Base-by-base conservation (phyloP, 371 early-diverging fungal species). In the Mortierella sp. region DNA sequence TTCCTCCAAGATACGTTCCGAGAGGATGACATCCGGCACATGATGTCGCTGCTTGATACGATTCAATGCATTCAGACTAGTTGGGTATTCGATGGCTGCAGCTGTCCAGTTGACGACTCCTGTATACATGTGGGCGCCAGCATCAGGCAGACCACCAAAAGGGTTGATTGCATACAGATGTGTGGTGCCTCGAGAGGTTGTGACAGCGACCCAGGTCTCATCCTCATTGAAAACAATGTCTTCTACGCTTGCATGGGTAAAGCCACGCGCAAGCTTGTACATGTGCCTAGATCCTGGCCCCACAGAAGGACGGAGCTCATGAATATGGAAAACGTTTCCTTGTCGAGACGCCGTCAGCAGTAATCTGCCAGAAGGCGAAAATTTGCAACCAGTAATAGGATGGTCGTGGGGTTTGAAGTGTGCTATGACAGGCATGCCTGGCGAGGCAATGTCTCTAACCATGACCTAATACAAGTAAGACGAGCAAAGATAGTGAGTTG, bases 361-460 rank as follows among this genome's bases (percentile, higher is more conserved):
- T 6, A 92, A 68, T 0, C 90, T 89, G 19, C 92, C 90, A 13
- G 90, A 84, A 14, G 83, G 82, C 53, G 90, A 90, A 47, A 93
- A 91, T 16, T 81, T 76, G 13, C 93, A 69, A 31, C 86, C 80
- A 6, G 89, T 82, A 13, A 93, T 82, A 1, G 90, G 87, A 67
- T 93, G 91, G 10, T 83, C 82, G 61, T 95, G 95, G 0, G 91
- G 89, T 64, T 88, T 84, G 80, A 92, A 93, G 64, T 92, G 93
- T 13, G 91, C 88, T 10, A 90, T 56, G 13, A 87, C 71, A 8
- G 86, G 83, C 78, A 76, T 69, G 26, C 50, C 66, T 4, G 82
- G 49, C 34, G 42, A 78, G 64, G 42, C 82, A 48, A 63, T 80
- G 79, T 55, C 82, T 38, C 78, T 26, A 10, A 72, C 79, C 56